These are phyloP conservation scores for Citrullus mucosospermus DNA, from an alignment of 306 rosid genomes.

Conservation along the genomic window DNA sequence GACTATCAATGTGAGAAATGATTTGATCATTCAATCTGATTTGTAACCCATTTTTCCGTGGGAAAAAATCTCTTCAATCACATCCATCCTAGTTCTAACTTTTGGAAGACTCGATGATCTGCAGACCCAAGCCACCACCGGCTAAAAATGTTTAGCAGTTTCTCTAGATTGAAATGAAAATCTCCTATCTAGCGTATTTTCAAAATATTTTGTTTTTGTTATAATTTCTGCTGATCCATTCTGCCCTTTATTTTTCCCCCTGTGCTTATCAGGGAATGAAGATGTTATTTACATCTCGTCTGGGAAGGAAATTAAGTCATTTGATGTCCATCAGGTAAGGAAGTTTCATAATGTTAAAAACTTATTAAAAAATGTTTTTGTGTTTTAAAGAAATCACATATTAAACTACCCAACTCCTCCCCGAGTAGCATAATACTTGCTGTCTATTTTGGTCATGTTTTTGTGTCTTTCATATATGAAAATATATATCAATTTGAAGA, in stretches of 20 bases:
- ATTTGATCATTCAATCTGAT: background rate
- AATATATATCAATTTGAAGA: background rate
- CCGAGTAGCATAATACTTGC: background rate
- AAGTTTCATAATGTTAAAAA: background rate
- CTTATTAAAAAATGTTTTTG: background rate
- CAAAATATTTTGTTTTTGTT: background rate
- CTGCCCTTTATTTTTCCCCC: background rate
- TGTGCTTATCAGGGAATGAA: slow-evolving; percentile 63
- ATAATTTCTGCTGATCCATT: slow-evolving; percentile 4
- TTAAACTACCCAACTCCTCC: slow-evolving; percentile 2
- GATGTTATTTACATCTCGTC: slow-evolving; percentile 55
- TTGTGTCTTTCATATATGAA: background rate
- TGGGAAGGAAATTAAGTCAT: slow-evolving; percentile 75
- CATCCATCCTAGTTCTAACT: background rate
- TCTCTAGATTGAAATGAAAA: background rate
- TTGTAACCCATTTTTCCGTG: background rate
- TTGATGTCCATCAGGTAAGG: slow-evolving; percentile 76
- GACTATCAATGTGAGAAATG: background rate
- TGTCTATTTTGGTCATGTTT: background rate
- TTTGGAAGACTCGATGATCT: background rate
- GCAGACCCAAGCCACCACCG: background rate
- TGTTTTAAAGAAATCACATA: background rate
- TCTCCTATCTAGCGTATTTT: background rate
- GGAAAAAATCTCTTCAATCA: background rate
- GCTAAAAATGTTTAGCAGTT: background rate